A percentile compares a stretch with the other conserved stretches of the same genome.
Evolutionary conservation across 202 grass and related monocot genomes (phyloP).

Genomic region (Panicum hallii): DNA sequence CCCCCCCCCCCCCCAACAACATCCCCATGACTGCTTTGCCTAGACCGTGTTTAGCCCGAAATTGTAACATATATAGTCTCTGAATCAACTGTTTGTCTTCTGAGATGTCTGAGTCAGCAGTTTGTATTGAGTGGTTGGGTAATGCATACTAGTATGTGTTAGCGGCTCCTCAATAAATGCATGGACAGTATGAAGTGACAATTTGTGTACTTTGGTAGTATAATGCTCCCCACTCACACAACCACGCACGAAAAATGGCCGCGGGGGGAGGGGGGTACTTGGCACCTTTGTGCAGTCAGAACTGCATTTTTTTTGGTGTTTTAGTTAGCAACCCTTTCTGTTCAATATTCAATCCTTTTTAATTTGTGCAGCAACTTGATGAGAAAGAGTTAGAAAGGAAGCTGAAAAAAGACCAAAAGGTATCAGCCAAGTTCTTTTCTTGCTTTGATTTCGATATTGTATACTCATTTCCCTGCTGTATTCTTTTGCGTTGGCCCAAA

Average conservation of each 20-base stretch:
- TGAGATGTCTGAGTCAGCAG: not conserved
- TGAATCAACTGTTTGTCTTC: not conserved
- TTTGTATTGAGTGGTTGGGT: not conserved
- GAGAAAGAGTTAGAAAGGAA: slow-evolving; percentile 74
- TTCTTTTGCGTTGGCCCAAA: not conserved
- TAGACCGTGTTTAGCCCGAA: not conserved
- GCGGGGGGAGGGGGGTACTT: not conserved
- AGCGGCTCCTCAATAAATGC: not conserved
- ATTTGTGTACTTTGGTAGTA: not conserved
- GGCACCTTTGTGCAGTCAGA: not conserved
- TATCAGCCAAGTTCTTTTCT: slow-evolving; percentile 1
- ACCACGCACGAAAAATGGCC: not conserved
- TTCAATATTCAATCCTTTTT: not conserved
- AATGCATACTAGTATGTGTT: not conserved
- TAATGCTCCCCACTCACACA: not conserved
- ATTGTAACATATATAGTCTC: not conserved
- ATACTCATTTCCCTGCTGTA: not conserved
- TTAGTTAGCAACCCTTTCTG: not conserved
- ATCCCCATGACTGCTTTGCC: not conserved
- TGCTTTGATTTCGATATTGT: not conserved
- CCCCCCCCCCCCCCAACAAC: no score
- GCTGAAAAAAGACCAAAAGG: slow-evolving; percentile 85
- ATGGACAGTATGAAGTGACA: not conserved
- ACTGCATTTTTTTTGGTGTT: not conserved
- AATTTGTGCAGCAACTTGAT: slow-evolving; percentile 45